Evolutionary conservation across 176 grass and related monocot species (phyloP).

Genomic region (Carex scoparia): DNA sequence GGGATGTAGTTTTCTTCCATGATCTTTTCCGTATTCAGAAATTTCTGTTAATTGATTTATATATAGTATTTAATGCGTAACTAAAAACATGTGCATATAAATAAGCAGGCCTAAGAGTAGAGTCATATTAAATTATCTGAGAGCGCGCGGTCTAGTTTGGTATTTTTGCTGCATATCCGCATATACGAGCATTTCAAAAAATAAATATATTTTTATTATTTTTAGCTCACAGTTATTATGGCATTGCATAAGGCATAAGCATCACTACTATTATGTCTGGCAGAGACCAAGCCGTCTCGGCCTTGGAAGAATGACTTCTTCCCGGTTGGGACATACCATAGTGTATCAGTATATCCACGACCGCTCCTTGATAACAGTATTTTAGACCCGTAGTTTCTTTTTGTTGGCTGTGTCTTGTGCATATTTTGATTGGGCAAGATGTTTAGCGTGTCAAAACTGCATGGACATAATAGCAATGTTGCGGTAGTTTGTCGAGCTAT

Average conservation of each 20-base stretch:
- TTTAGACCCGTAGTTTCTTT: neutral
- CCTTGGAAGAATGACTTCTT: neutral
- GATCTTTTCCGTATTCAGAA: too few relatives aligned
- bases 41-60: too few relatives aligned
- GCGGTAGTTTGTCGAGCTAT: neutral
- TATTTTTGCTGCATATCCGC: too few relatives aligned
- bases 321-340: neutral
- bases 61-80: too few relatives aligned
- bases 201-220: too few relatives aligned
- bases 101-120: too few relatives aligned
- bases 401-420: neutral
- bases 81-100: too few relatives aligned
- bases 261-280: neutral
- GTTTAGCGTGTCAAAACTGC: neutral
- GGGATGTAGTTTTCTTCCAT: too few relatives aligned
- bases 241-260: neutral
- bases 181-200: too few relatives aligned
- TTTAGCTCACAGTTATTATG: too few relatives aligned
- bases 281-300: neutral
- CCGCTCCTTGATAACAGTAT: neutral
- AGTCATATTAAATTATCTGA: neutral
- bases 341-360: neutral
- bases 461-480: neutral
- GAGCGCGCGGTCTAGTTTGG: neutral
- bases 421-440: neutral